A percentile compares a stretch with the other conserved stretches of the same genome.
These are phyloP conservation scores for Astrocystis sublimbata DNA, from an alignment of 495 filamentous ascomycete species.

Conservation along the genomic window DNA sequence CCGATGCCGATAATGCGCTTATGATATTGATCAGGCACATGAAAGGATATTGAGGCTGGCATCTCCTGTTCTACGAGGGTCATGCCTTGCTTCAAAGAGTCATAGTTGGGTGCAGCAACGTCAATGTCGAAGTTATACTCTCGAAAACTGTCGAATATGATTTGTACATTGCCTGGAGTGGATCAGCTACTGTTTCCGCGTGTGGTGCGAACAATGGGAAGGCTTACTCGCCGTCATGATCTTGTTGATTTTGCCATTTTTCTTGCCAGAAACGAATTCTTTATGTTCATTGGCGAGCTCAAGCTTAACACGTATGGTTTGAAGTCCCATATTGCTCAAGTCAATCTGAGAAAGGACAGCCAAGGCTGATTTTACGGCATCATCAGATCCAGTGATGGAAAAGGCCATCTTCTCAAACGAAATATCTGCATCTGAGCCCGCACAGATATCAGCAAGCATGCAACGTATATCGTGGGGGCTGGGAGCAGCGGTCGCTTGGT, in stretches of 20 bases:
- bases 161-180: constrained; percentile 79
- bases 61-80: constrained; percentile 97
- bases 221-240: constrained; percentile 93
- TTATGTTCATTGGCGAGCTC: constrained; percentile 99
- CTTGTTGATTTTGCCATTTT: constrained; percentile 99
- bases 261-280: constrained; percentile 98
- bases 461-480: constrained; percentile 73
- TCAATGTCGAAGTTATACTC: constrained; percentile 99
- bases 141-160: constrained; percentile 97
- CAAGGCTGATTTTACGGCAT: constrained; percentile 90
- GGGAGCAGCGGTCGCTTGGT: constrained; percentile 71
- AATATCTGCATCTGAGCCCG: constrained; percentile 92
- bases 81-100: constrained; percentile 87
- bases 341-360: constrained; percentile 89
- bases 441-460: constrained; percentile 94
- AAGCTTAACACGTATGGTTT: constrained; percentile 94
- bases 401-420: constrained; percentile 93
- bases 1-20: constrained; percentile 99
- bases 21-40: constrained; percentile 99
- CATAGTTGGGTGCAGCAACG: constrained; percentile 86
- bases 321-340: constrained; percentile 82
- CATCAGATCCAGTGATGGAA: constrained; percentile 91
- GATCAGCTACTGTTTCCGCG: constrained; percentile 16
- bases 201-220: neutral
- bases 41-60: constrained; percentile 98